Base-by-base conservation (phyloP, 805 yeast genomes). In the Candida boidinii region DNA sequence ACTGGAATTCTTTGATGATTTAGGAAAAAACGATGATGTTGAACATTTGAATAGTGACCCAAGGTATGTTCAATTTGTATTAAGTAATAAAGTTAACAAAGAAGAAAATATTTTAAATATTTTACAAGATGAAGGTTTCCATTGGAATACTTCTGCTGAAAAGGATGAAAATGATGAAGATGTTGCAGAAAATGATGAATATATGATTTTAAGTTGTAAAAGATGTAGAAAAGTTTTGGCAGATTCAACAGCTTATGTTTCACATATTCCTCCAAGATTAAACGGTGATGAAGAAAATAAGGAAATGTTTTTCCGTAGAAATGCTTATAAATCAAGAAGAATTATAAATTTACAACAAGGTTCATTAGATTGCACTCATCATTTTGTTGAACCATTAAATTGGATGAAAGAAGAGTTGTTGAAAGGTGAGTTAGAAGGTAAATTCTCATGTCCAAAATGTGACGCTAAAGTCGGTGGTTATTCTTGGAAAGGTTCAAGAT, bases 401-500 rank as follows among this genome's bases (percentile, higher is more conserved):
- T 92, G 98, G 98, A 92, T 92, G 98, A 72, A 79, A 38, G 62
- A 64, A 4, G 95, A 85, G 52, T 60, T 90, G 25, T 76, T 69
- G 29, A 68, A 70, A 43, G 84, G 84, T 23, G 81, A 76, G 32
- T 47, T 92, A 7, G 96, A 90, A 53, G 98, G 98, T 2, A 84
- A 81, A 48, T 75, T 92, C 28, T 54, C 60, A 9, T 92, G 98
- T 54, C 92, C 92, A 2, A 80, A 79, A 48, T 92, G 98, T 61
- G 62, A 64, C 5, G 66, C 82, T 12, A 92, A 90, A 58, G 73
- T 92, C 2, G 98, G 98, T 11, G 87, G 85, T 0, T 92, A 87
- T 53, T 75, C 79, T 40, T 92, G 98, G 98, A 83, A 79, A 48
- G 98, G 98, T 0, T 76, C 90, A 2, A 64, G 94, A 46, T 92